phyloP scores from a whole-genome alignment of 2,329 filamentous ascomycete species.

The Claviceps monticola region DNA sequence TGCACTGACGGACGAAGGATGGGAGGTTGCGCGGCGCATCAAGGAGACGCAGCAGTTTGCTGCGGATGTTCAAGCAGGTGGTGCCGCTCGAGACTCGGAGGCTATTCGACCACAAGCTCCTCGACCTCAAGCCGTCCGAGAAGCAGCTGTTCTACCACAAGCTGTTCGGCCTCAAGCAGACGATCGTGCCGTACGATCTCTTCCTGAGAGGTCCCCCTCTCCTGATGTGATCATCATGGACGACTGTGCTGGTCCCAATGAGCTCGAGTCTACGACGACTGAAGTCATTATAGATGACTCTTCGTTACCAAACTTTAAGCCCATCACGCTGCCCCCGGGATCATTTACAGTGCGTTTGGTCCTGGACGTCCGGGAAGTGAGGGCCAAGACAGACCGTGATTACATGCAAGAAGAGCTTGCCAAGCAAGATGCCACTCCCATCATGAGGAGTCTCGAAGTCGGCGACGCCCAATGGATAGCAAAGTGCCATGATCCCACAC shows the following conservation, averaged over 20 bases:
- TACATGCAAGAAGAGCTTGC: slow-evolving; percentile 62
- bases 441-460: slow-evolving; percentile 55
- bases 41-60: slow-evolving; percentile 33
- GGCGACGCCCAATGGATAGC: slow-evolving; percentile 73
- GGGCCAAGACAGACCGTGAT: slow-evolving; percentile 58
- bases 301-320: slow-evolving; percentile 34
- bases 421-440: slow-evolving; percentile 50
- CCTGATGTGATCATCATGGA: slow-evolving; percentile 3
- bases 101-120: background rate
- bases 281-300: slow-evolving; percentile 6
- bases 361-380: slow-evolving; percentile 62
- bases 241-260: background rate
- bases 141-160: background rate
- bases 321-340: slow-evolving; percentile 48
- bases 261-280: slow-evolving; percentile 6
- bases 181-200: background rate
- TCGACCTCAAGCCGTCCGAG: too few species aligned
- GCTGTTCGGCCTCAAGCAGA: background rate
- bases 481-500: slow-evolving; percentile 46
- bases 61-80: slow-evolving; percentile 10
- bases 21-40: slow-evolving; percentile 57
- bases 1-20: slow-evolving; percentile 60
- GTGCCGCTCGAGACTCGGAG: background rate
- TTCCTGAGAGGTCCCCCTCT: slow-evolving; percentile 9
- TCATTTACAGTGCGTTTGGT: slow-evolving; percentile 61